A percentile compares a stretch with the other conserved stretches of the same genome.
phyloP scores from a whole-genome alignment of 768 basidiomycete species.

The Guyanaporus albipodus region DNA sequence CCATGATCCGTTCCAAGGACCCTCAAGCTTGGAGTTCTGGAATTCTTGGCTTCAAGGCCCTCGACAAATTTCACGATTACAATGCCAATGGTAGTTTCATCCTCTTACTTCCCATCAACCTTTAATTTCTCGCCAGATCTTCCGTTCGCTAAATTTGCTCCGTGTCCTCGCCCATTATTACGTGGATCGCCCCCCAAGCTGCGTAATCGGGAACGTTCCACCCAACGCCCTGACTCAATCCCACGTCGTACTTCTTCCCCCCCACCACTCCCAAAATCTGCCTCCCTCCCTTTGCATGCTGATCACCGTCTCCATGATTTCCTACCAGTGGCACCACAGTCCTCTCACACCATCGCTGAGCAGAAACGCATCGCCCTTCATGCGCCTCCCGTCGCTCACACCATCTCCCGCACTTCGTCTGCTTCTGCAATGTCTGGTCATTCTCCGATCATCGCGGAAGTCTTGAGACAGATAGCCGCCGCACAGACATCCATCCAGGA shows the following conservation, averaged over 20 bases:
- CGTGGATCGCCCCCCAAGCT: constrained; percentile 53
- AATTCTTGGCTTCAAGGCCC: constrained; percentile 68
- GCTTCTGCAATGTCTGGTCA: constrained; percentile 44
- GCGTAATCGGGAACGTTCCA: constrained; percentile 54
- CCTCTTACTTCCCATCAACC: neutral
- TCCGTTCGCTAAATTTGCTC: constrained; percentile 47
- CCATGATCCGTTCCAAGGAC: constrained; percentile 58
- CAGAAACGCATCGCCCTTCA: constrained; percentile 27
- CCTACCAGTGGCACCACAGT: constrained; percentile 23
- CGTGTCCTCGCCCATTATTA: constrained; percentile 39
- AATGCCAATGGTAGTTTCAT: constrained; percentile 55
- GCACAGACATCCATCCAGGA: constrained; percentile 62
- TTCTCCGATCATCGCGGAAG: constrained; percentile 67
- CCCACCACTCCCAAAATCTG: constrained; percentile 81
- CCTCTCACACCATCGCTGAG: constrained; percentile 19
- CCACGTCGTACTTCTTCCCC: constrained; percentile 66
- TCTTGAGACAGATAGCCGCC: constrained; percentile 67
- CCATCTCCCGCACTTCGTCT: constrained; percentile 24
- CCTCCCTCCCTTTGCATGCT: constrained; percentile 71
- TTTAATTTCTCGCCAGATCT: constrained; percentile 36
- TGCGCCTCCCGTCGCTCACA: constrained; percentile 23
- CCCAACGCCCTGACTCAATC: constrained; percentile 35
- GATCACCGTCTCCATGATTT: constrained; percentile 34
- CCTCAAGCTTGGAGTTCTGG: constrained; percentile 76
- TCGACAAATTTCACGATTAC: constrained; percentile 66